Evolutionary conservation across 148 eudicot genomes (phyloP), one percentile per base, ranked within the genome.

Genomic region (Drosera capensis): DNA sequence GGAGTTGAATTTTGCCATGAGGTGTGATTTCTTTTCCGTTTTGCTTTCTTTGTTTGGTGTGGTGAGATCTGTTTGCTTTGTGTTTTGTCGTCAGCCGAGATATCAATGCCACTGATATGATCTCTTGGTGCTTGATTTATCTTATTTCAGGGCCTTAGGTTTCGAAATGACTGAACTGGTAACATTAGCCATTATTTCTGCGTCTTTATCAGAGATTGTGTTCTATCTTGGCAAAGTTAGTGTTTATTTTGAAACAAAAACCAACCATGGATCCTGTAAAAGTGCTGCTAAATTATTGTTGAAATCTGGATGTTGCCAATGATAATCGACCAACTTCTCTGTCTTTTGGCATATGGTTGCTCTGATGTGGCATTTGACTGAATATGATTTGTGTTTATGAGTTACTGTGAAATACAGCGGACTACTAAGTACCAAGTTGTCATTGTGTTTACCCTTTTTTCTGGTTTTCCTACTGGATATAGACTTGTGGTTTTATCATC

Each of bases 91-190:
- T n/a, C n/a, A n/a, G n/a, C n/a, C n/a, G n/a, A n/a, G n/a, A n/a
- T n/a, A n/a, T n/a, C n/a, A n/a, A n/a, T n/a, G n/a, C n/a, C n/a
- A n/a, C n/a, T n/a, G n/a, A n/a, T n/a, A n/a, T n/a, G 31, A 14
- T 3, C 17, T 1, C 8, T 15, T 15, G 41, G 11, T 21, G 14
- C 5, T 15, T 39, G 45, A 39, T 51, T 47, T 29, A 34, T 49
- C 52, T 62, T 7, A 26, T 80, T 60, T 13, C 75, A 88, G 97
- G 87, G 97, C 92, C 19, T 66, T 90, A 49, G 97, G 97, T 49
- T 84, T 81, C 68, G 97, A 90, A 72, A 73, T 78, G 86, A 78
- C 84, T 4, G 93, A 75, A 56, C 87, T 84, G 81, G 97, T 88
- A 80, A 56, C 18, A 15, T 15, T 24, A 28, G 21, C 53, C 21